A percentile compares a stretch with the other conserved stretches of the same genome.
These are phyloP conservation scores for Ambrosiella cleistominuta DNA, from an alignment of 2,329 filamentous ascomycete genomes.

Conservation along the genomic window DNA sequence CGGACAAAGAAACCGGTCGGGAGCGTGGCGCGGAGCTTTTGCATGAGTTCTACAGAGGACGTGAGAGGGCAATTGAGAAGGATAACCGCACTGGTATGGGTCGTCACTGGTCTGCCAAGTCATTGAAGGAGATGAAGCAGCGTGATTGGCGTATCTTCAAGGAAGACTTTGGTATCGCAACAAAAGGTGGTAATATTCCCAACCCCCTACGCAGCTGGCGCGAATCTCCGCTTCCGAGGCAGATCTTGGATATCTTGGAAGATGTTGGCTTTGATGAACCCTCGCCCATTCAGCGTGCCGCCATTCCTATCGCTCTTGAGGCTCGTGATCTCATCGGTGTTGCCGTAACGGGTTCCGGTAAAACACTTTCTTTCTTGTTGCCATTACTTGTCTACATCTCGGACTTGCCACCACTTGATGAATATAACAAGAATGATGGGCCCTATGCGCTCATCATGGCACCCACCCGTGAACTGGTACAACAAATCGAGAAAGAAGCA, in stretches of 20 bases:
- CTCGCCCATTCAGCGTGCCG: constrained; percentile 77
- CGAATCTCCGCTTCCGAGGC: constrained; percentile 64
- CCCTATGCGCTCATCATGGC: constrained; percentile 95
- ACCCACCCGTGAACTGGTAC: constrained; percentile 88
- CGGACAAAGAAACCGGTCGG: constrained; percentile 58
- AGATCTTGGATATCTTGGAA: constrained; percentile 64
- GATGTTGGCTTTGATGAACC: constrained; percentile 83
- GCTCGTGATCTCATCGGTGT: constrained; percentile 94
- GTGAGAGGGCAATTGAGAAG: constrained; percentile 47
- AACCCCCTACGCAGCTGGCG: constrained; percentile 93
- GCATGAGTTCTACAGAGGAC: constrained; percentile 57
- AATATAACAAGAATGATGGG: constrained; percentile 79
- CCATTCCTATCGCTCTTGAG: constrained; percentile 86
- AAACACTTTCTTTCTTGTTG: constrained; percentile 87
- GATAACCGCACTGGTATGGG: constrained; percentile 59
- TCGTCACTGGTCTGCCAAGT: constrained; percentile 93
- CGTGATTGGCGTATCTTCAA: constrained; percentile 99
- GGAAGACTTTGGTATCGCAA: constrained; percentile 92
- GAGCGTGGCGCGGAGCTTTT: constrained; percentile 63
- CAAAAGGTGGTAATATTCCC: constrained; percentile 79
- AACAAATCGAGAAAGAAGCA: constrained; percentile 91
- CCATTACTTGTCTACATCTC: constrained; percentile 90
- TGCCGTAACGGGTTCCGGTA: constrained; percentile 93
- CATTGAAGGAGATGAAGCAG: constrained; percentile 82
- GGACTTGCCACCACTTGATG: constrained; percentile 67